Base-by-base conservation (phyloP, 257 asterid species). In the Nemophila menziesii region DNA sequence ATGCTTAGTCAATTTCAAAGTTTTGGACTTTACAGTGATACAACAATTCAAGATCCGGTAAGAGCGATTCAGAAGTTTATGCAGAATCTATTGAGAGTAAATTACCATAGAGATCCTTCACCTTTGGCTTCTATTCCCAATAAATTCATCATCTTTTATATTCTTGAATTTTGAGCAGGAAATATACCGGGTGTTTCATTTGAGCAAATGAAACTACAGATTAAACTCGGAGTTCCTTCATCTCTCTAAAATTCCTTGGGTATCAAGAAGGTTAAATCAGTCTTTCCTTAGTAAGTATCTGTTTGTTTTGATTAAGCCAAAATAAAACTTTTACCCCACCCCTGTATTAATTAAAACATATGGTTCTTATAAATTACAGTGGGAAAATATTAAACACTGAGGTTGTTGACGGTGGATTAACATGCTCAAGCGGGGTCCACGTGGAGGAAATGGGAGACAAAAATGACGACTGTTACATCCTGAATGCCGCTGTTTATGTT, bases 391-490 rank as follows among this genome's bases (percentile, higher is more conserved):
- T 73, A 44, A 76, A 64, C 23, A 69, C 80, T 43, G 98, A 89
- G 66, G 87, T 89, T 16, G 94, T 74, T 51, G 94, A 74, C 69
- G 94, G 94, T 20, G 98, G 98, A 29, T 62, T 89, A 51, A 68
- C 78, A 63, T 80, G 94, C 71, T 84, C 95, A 5, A 84, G 95
- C 49, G 98, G 98, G 13, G 95, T 89, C 56, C 78, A 21, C 16
- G 98, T 89, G 23, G 92, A 89, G 64, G 95, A 89, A 57, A 84
- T 89, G 98, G 98, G 95, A 46, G 98, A 89, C 70, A 80, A 63
- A 61, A 84, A 80, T 54, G 95, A 89, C 0, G 79, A 76, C 50
- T 89, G 96, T 62, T 89, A 80, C 69, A 76, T 89, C 37, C 95
- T 89, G 40, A 89, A 80, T 63, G 98, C 94, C 18, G 98, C 93